These are phyloP conservation scores for Mycena metata DNA, from an alignment of 768 basidiomycete species.

Conservation along the genomic window DNA sequence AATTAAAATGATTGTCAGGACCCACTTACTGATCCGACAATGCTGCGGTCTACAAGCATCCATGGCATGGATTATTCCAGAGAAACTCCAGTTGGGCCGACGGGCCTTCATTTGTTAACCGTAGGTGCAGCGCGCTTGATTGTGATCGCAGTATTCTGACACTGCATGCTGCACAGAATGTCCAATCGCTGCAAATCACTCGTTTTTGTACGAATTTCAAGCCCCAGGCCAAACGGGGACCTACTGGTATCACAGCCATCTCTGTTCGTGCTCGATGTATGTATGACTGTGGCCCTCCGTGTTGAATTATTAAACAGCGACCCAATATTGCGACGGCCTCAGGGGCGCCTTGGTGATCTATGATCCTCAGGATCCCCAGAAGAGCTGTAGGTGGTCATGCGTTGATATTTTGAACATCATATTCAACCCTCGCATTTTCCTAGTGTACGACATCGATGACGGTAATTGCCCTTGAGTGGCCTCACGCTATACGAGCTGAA, in stretches of 20 bases:
- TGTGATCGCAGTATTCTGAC: neutral
- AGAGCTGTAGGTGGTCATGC: slow-evolving; percentile 36
- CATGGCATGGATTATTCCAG: slow-evolving; percentile 37
- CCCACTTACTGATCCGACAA: slow-evolving; percentile 59
- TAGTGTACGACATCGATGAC: slow-evolving; percentile 56
- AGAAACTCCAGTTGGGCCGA: neutral
- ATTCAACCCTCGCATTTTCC: neutral
- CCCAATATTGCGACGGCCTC: slow-evolving; percentile 5
- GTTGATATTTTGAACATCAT: too few relatives aligned
- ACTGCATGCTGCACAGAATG: neutral
- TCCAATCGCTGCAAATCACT: neutral
- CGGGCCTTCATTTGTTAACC: slow-evolving; percentile 42
- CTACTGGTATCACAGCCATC: slow-evolving; percentile 2
- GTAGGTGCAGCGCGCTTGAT: neutral
- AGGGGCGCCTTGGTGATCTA: neutral
- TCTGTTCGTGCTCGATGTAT: neutral
- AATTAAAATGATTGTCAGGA: slow-evolving; percentile 34
- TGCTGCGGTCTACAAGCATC: slow-evolving; percentile 65
- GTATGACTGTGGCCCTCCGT: slow-evolving; percentile 43
- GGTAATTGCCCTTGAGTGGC: slow-evolving; percentile 45
- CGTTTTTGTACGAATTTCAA: neutral
- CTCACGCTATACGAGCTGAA: neutral
- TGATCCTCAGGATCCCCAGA: slow-evolving; percentile 3
- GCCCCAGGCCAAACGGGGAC: neutral
- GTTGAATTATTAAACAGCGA: slow-evolving; percentile 10